Conservation (phyloP, 495 filamentous ascomycete genomes). For the Aspergillus kassunensis region DNA sequence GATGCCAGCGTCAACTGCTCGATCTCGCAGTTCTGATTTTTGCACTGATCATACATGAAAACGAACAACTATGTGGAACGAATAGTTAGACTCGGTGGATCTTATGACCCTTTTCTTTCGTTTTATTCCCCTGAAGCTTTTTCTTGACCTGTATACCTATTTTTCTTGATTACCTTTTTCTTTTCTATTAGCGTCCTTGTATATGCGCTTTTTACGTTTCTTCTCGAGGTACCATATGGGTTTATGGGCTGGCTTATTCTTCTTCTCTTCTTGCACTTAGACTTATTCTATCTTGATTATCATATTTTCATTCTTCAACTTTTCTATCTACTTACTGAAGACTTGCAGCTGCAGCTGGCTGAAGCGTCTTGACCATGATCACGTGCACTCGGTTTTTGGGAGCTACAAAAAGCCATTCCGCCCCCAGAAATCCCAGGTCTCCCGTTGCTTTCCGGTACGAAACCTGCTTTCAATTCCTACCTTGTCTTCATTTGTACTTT, state of each 20-base stretch:
- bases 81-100: slow-evolving; percentile 34
- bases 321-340: neutral
- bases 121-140: slow-evolving; percentile 7
- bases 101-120: slow-evolving; percentile 20
- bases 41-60: slow-evolving; percentile 39
- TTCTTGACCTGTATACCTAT: slow-evolving; percentile 13
- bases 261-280: slow-evolving; percentile 10
- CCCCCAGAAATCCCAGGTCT: neutral
- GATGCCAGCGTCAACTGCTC: slow-evolving; percentile 5
- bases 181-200: slow-evolving; percentile 16
- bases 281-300: slow-evolving; percentile 1
- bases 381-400: neutral
- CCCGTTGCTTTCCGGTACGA: neutral
- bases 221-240: slow-evolving; percentile 1
- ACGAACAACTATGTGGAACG: slow-evolving; percentile 43
- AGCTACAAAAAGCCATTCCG: slow-evolving; percentile 11
- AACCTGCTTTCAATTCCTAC: neutral
- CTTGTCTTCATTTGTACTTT: slow-evolving; percentile 1
- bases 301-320: neutral
- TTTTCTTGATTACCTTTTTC: slow-evolving; percentile 7
- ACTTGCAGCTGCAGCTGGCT: neutral
- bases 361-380: neutral
- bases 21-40: slow-evolving; percentile 21
- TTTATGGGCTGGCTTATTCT: slow-evolving; percentile 2
- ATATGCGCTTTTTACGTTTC: slow-evolving; percentile 7